Base-by-base conservation (phyloP, 495 filamentous ascomycete species). In the Aspergillus nidulans region DNA sequence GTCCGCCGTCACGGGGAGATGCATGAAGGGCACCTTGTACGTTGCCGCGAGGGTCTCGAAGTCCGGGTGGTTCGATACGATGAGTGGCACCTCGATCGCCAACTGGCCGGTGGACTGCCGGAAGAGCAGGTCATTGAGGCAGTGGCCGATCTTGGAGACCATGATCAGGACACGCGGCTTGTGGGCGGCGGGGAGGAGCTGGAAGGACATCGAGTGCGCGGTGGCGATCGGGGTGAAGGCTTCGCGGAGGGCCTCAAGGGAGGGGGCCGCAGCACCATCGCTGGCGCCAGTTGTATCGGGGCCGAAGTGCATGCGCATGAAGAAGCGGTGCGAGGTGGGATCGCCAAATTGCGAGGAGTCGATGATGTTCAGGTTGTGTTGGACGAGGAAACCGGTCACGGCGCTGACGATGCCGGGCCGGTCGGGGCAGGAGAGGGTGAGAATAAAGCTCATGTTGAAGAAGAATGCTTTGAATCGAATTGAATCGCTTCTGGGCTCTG, bases 131-230 rank as follows among this genome's bases (percentile, higher is more conserved):
- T 90, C 87, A 68, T 90, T 89, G 49, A 90, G 74, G 67, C 87
- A 90, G 72, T 89, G 86, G 39, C 87, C 87, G 62, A 87, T 89
- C 73, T 90, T 90, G 52, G 83, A 87, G 56, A 89, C 86, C 85
- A 90, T 88, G 76, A 90, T 88, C 64, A 90, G 75, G 53, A 88
- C 82, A 51, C 81, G 77, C 21, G 83, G 80, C 69, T 88, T 89
- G 61, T 81, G 72, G 42, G 77, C 68, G 20, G 80, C 77, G 26
- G 81, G 77, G 56, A 80, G 72, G 63, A 90, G 77, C 53, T 83
- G 73, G 71, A 84, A 89, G 58, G 80, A 68, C 80, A 87, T 81
- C 41, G 69, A 57, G 69, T 86, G 77, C 21, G 80, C 70, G 43
- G 72, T 51, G 4, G 84, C 84, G 15, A 85, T 81, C 50, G 75